Evolutionary conservation across 2,329 filamentous ascomycete genomes (phyloP).

Genomic region (Alternaria arborescens): DNA sequence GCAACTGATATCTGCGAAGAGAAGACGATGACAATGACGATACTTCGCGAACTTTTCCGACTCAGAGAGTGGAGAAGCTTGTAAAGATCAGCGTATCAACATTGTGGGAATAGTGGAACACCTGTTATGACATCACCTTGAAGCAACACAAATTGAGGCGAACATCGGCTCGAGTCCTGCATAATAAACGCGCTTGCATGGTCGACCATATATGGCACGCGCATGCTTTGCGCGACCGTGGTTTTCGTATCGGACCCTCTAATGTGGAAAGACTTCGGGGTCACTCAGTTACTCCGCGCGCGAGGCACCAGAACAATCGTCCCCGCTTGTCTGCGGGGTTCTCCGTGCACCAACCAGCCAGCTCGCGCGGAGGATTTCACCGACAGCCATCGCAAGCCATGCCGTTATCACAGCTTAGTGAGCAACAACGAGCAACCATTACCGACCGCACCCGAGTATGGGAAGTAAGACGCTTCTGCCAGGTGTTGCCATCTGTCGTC

Average conservation of each 20-base stretch:
- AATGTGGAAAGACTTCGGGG: neutral
- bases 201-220: neutral
- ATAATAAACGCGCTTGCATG: neutral
- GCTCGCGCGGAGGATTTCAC: neutral
- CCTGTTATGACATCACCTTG: neutral
- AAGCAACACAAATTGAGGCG: neutral
- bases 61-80: neutral
- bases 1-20: neutral
- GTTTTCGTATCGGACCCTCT: neutral
- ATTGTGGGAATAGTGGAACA: neutral
- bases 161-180: neutral
- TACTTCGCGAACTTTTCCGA: neutral
- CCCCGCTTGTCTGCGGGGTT: neutral
- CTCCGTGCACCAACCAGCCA: neutral
- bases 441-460: slow-evolving; percentile 13
- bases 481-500: slow-evolving; percentile 12
- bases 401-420: slow-evolving; percentile 11
- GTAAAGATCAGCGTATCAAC: neutral
- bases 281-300: neutral
- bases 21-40: neutral
- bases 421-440: slow-evolving; percentile 15
- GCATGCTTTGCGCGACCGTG: neutral
- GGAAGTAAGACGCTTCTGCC: slow-evolving; percentile 17
- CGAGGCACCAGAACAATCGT: neutral
- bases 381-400: slow-evolving; percentile 6